Percentiles rank a stretch among this genome's conserved stretches.
These are phyloP conservation scores for Rhinocladiella similis DNA, from an alignment of 2,329 filamentous ascomycete species.

Conservation along the genomic window DNA sequence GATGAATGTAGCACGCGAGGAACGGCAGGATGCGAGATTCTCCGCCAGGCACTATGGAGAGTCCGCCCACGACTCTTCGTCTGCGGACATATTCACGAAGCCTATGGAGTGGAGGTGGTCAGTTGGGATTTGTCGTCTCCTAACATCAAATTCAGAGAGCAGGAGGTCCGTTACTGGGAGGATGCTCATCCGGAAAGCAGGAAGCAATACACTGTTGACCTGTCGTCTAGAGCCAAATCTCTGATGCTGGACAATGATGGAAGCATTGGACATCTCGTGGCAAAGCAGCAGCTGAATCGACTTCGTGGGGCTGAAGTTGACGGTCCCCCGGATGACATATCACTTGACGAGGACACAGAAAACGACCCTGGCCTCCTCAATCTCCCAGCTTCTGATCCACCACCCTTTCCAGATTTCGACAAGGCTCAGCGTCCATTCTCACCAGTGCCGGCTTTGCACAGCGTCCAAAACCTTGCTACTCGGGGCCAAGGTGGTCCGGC, in stretches of 20 bases:
- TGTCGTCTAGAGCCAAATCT: slow-evolving; percentile 36
- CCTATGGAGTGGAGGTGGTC: slow-evolving; percentile 54
- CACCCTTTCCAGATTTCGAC: slow-evolving; percentile 19
- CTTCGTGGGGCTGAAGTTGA: slow-evolving; percentile 20
- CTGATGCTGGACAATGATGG: slow-evolving; percentile 18
- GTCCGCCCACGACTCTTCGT: slow-evolving; percentile 54
- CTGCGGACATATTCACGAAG: slow-evolving; percentile 62
- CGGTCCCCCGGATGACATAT: slow-evolving; percentile 5
- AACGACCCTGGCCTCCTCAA: slow-evolving; percentile 30
- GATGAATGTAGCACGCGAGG: slow-evolving; percentile 40
- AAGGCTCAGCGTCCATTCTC: slow-evolving; percentile 15
- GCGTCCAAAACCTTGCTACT: slow-evolving; percentile 1
- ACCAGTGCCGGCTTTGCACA: not conserved
- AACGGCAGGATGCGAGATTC: slow-evolving; percentile 50
- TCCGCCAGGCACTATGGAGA: slow-evolving; percentile 46
- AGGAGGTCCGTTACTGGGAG: slow-evolving; percentile 39
- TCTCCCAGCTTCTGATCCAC: not conserved
- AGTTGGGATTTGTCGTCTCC: slow-evolving; percentile 42
- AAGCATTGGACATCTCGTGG: slow-evolving; percentile 4
- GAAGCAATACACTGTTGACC: slow-evolving; percentile 56
- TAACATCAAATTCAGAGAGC: slow-evolving; percentile 34
- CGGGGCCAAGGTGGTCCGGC: slow-evolving; percentile 16
- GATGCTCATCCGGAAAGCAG: slow-evolving; percentile 52
- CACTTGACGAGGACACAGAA: slow-evolving; percentile 33
- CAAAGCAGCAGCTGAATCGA: slow-evolving; percentile 9